A percentile compares a stretch with the other conserved stretches of the same genome.
phyloP scores from a whole-genome alignment of 2,329 filamentous ascomycete species.

The Chrysoporthe deuterocubensis region DNA sequence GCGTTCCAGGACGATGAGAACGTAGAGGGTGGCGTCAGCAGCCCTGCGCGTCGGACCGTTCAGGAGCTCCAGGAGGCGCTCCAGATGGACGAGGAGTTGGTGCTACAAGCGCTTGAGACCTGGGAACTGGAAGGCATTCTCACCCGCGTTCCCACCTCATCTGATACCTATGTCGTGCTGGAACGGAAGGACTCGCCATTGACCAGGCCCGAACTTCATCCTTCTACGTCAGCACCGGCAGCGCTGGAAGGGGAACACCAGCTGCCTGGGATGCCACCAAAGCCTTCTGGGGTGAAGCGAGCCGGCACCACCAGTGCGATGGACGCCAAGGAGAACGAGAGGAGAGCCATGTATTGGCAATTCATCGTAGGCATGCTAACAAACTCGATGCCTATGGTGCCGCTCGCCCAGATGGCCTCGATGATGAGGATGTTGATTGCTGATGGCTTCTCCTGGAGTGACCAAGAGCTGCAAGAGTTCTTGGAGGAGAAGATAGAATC shows the following conservation, averaged over 20 bases:
- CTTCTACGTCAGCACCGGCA: slow-evolving; percentile 28
- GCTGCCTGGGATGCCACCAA: slow-evolving; percentile 25
- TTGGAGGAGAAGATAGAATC: slow-evolving; percentile 76
- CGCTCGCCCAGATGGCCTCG: slow-evolving; percentile 79
- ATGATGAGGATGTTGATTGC: slow-evolving; percentile 94
- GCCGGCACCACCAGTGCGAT: slow-evolving; percentile 45
- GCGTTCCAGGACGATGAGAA: slow-evolving; percentile 64
- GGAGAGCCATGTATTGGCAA: slow-evolving; percentile 76
- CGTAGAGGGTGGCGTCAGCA: slow-evolving; percentile 34
- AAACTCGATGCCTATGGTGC: slow-evolving; percentile 82
- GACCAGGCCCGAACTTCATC: slow-evolving; percentile 25
- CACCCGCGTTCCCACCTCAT: slow-evolving; percentile 48
- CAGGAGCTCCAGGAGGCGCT: slow-evolving; percentile 59
- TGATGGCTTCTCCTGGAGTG: slow-evolving; percentile 86
- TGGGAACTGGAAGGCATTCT: slow-evolving; percentile 74
- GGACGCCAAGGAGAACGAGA: slow-evolving; percentile 66
- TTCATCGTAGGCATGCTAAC: slow-evolving; percentile 96
- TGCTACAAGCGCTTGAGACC: slow-evolving; percentile 69
- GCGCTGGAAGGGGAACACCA: slow-evolving; percentile 29
- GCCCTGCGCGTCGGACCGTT: slow-evolving; percentile 48
- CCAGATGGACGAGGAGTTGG: slow-evolving; percentile 74
- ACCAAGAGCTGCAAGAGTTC: slow-evolving; percentile 84
- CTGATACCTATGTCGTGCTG: slow-evolving; percentile 67
- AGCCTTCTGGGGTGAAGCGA: slow-evolving; percentile 31
- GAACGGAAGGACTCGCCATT: slow-evolving; percentile 49